Conservation (phyloP, 1,139 yeast species). For the Nakaseomyces glabratus region DNA sequence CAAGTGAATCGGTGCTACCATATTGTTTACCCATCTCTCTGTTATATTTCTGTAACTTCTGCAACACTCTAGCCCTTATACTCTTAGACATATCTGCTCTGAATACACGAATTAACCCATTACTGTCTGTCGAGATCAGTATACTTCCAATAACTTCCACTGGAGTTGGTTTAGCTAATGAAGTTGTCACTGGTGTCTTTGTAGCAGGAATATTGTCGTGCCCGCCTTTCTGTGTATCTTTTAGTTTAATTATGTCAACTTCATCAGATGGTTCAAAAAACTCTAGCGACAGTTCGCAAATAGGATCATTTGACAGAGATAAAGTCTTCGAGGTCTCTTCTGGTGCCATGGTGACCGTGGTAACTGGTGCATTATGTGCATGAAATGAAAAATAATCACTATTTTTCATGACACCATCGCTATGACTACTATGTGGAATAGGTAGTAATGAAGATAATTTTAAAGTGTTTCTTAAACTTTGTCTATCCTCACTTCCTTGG, state of each 20-base stretch:
- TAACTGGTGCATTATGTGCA: conserved; percentile 66
- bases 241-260: conserved; percentile 11
- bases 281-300: conserved; percentile 50
- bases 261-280: conserved; percentile 31
- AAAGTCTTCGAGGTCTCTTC: conserved; percentile 54
- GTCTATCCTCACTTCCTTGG: conserved; percentile 19
- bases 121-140: conserved; percentile 68
- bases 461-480: conserved; percentile 27
- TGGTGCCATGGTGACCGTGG: conserved; percentile 76
- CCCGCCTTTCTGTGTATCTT: conserved; percentile 1
- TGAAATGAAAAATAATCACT: conserved; percentile 57
- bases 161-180: conserved; percentile 14
- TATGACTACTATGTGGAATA: conserved; percentile 20
- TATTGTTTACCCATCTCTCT: conserved; percentile 1
- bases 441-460: conserved; percentile 6
- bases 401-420: conserved; percentile 25
- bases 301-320: conserved; percentile 67
- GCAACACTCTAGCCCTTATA: conserved; percentile 31
- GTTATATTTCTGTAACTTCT: conserved; percentile 17
- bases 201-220: conserved; percentile 4
- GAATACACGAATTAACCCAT: conserved; percentile 66
- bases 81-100: conserved; percentile 64
- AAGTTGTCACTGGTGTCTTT: conserved; percentile 2
- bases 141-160: conserved; percentile 31
- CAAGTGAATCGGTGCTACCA: conserved; percentile 1